phyloP scores from a whole-genome alignment of 2,329 filamentous ascomycete genomes.

The Aureobasidium sp. region DNA sequence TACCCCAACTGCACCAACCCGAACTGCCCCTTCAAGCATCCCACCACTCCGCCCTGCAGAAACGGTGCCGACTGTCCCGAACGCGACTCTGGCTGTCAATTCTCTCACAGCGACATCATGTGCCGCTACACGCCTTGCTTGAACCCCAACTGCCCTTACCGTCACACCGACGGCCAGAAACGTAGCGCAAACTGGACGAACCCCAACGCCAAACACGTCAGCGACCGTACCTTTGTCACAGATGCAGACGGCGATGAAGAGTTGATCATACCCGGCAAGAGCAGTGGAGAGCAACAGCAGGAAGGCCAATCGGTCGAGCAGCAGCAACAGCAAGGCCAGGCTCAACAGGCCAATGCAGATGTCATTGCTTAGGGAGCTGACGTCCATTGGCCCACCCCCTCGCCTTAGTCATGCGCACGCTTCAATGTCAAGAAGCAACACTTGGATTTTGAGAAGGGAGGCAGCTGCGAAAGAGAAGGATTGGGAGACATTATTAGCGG shows the following conservation, averaged over 20 bases:
- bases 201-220: conserved; percentile 64
- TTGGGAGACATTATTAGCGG: not conserved
- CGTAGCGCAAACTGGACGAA: conserved; percentile 49
- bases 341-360: conserved; percentile 8
- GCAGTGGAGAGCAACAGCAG: conserved; percentile 4
- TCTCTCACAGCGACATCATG: conserved; percentile 74
- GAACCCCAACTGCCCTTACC: conserved; percentile 80
- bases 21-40: conserved; percentile 83
- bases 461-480: not conserved
- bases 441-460: not conserved
- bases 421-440: too few relatives aligned
- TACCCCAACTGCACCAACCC: conserved; percentile 86
- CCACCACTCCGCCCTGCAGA: conserved; percentile 75
- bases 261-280: conserved; percentile 28
- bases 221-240: conserved; percentile 16
- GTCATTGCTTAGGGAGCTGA: conserved; percentile 19
- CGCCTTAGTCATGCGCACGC: not conserved
- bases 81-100: conserved; percentile 63
- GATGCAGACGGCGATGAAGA: conserved; percentile 26
- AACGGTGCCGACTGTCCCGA: conserved; percentile 78
- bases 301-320: not conserved
- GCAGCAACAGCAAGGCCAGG: not conserved
- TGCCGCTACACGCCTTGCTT: conserved; percentile 91
- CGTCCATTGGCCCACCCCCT: not conserved
- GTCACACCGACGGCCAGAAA: conserved; percentile 83